Evolutionary conservation across 768 basidiomycete genomes (phyloP).

Genomic region (Cystoderma amianthinum): DNA sequence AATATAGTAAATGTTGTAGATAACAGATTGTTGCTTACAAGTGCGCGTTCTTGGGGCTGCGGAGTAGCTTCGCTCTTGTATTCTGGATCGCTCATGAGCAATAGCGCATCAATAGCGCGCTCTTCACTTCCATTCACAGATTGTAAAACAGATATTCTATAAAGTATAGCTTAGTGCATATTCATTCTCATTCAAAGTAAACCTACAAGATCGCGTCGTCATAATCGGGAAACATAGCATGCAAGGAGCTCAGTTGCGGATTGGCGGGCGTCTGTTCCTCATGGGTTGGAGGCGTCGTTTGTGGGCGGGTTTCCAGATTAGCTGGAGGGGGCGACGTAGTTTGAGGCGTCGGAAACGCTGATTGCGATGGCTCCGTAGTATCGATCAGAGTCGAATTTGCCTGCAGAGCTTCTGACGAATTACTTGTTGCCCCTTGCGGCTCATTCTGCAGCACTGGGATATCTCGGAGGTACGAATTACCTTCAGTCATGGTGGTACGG

Average conservation of each 20-base stretch:
- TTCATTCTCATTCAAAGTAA: not conserved
- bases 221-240: constrained; percentile 75
- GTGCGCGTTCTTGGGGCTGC: too few relatives aligned
- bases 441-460: too few relatives aligned
- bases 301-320: not conserved
- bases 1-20: too few relatives aligned
- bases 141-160: constrained; percentile 64
- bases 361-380: too few relatives aligned
- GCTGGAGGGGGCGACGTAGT: not conserved
- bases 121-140: constrained; percentile 68
- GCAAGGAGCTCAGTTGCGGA: constrained; percentile 47
- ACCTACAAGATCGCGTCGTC: constrained; percentile 66
- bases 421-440: too few relatives aligned
- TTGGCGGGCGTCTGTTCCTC: constrained; percentile 22
- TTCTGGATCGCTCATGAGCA: constrained; percentile 83
- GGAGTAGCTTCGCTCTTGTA: constrained; percentile 39
- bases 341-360: too few relatives aligned
- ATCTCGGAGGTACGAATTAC: too few relatives aligned
- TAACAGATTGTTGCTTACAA: too few relatives aligned
- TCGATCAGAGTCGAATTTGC: too few relatives aligned
- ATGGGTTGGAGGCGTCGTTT: too few relatives aligned
- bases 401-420: too few relatives aligned
- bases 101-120: constrained; percentile 65
- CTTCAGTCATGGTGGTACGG: too few relatives aligned
- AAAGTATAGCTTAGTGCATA: constrained; percentile 1